A percentile compares a stretch with the other conserved stretches of the same genome.
Conservation (phyloP, 2,329 filamentous ascomycete species). For the Aspergillus latus region DNA sequence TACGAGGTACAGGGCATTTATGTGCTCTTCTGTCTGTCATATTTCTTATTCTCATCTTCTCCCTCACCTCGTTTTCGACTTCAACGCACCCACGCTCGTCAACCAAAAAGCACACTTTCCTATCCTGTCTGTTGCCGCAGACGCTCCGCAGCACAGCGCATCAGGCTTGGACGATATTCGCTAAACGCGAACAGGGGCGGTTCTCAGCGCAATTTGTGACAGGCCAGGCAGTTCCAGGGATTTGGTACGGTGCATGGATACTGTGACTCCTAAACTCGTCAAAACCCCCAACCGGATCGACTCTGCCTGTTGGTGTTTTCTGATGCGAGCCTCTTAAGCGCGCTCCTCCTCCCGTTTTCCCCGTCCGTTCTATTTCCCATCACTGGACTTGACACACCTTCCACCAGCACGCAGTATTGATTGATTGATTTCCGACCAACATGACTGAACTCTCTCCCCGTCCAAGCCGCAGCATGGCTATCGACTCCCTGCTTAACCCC, state of each 20-base stretch:
- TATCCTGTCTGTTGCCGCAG: slow-evolving; percentile 16
- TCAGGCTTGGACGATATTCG: slow-evolving; percentile 22
- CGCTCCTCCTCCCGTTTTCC: slow-evolving; percentile 1
- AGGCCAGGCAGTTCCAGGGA: slow-evolving; percentile 22
- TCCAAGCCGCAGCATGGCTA: slow-evolving; percentile 36
- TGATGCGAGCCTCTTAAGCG: background rate
- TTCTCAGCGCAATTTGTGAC: slow-evolving; percentile 19
- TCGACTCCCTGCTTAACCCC: slow-evolving; percentile 37
- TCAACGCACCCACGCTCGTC: background rate
- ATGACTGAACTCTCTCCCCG: slow-evolving; percentile 24
- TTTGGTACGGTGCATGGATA: slow-evolving; percentile 28
- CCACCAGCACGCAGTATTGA: slow-evolving; percentile 15
- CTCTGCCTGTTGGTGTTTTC: background rate
- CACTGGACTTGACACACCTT: background rate
- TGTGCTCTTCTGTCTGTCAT: background rate
- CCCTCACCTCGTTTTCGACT: background rate
- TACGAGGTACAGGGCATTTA: background rate
- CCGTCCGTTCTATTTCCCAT: background rate
- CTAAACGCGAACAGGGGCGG: slow-evolving; percentile 22
- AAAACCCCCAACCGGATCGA: slow-evolving; percentile 18
- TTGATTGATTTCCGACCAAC: slow-evolving; percentile 3
- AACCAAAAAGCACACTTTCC: slow-evolving; percentile 7
- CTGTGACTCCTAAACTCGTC: background rate
- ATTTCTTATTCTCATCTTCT: background rate
- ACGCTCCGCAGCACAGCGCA: slow-evolving; percentile 20